phyloP scores from a whole-genome alignment of 2,329 filamentous ascomycete species.

The Apiospora saccharicola region DNA sequence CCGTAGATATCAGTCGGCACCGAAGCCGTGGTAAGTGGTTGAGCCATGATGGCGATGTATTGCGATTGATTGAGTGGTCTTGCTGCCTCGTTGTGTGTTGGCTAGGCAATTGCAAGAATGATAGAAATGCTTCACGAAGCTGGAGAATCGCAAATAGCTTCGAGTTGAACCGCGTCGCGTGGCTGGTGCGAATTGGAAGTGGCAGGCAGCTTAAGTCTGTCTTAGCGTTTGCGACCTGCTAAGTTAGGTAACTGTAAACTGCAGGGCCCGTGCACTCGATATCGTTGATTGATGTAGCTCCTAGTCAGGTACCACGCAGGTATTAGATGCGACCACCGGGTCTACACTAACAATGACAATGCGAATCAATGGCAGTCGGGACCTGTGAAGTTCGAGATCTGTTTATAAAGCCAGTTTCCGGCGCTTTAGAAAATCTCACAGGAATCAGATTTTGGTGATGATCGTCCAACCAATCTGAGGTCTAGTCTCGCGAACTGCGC shows the following conservation, averaged over 20 bases:
- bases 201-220: slow-evolving; percentile 10
- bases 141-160: slow-evolving; percentile 18
- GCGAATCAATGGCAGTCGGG: neutral
- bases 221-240: neutral
- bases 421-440: neutral
- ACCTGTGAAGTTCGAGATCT: neutral
- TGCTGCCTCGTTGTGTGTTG: neutral
- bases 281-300: neutral
- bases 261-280: neutral
- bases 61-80: neutral
- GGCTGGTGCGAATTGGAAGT: slow-evolving; percentile 19
- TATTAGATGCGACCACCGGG: neutral
- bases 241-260: too few relatives aligned
- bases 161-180: slow-evolving; percentile 11
- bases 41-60: slow-evolving; percentile 53
- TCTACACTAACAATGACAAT: neutral
- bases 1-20: slow-evolving; percentile 70
- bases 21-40: slow-evolving; percentile 62
- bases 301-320: neutral
- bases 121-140: neutral
- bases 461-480: neutral
- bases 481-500: neutral
- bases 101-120: neutral
- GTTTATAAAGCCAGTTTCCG: neutral
- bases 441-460: neutral